Conservation (phyloP, 805 yeast species). For the Millerago galiae region DNA sequence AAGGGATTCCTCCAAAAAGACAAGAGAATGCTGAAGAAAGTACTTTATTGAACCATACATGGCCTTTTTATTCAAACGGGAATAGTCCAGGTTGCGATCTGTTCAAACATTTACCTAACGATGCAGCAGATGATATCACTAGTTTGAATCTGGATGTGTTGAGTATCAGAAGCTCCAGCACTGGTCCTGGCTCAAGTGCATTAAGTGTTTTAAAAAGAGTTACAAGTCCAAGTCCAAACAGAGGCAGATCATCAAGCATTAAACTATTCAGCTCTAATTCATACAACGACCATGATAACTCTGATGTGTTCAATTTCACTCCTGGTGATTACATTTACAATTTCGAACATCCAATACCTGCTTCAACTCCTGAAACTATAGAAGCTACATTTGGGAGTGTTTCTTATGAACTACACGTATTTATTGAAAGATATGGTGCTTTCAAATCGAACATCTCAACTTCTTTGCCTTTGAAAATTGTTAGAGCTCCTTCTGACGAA, state of each 20-base stretch:
- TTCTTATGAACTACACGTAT: conserved; percentile 60
- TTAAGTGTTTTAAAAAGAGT: conserved; percentile 20
- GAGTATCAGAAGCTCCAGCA: conserved; percentile 4
- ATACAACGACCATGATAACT: conserved; percentile 3
- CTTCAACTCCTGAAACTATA: conserved; percentile 76
- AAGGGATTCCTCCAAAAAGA: conserved; percentile 91
- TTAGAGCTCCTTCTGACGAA: conserved; percentile 71
- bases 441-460: conserved; percentile 75
- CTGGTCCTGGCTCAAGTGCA: conserved; percentile 11
- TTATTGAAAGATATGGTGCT: conserved; percentile 72
- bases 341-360: conserved; percentile 82
- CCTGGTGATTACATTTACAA: conserved; percentile 93
- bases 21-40: conserved; percentile 57
- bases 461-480: conserved; percentile 52
- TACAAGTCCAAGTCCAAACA: conserved; percentile 21
- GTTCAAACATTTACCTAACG: conserved; percentile 11
- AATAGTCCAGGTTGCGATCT: conserved; percentile 37
- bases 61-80: conserved; percentile 70
- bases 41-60: conserved; percentile 68
- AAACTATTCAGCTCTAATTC: conserved; percentile 3
- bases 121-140: background rate
- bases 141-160: conserved; percentile 20
- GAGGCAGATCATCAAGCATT: conserved; percentile 13
- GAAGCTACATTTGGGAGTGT: conserved; percentile 79
- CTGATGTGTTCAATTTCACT: conserved; percentile 40